Base-by-base conservation (phyloP, 2,329 filamentous ascomycete genomes). In the Aspergillus sp. region DNA sequence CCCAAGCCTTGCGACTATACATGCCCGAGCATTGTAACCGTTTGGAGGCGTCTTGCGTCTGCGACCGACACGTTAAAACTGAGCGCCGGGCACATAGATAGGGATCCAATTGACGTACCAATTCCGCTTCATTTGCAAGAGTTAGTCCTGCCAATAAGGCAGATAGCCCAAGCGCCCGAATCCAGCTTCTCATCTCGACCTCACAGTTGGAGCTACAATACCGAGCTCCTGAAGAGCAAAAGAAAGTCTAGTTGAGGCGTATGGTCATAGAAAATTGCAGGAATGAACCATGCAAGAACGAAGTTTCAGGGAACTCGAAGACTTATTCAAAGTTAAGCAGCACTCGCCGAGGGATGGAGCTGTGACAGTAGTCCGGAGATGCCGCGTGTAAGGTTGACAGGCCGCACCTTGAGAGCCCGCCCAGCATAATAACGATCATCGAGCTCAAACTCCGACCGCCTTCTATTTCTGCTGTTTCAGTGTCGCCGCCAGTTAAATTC, bases 1-100 rank as follows among this genome's bases (percentile, higher is more conserved):
- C 91, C 93, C 93, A 98, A 50, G 89, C 84, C 69, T 86, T 89
- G 71, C 86, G 88, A 78, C 90, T 93, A 80, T 97, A 98, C 93
- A 98, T 97, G 78, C 93, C 91, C 80, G 82, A 80, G 79, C 93
- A 97, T 84, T 89, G 85, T 78, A 96, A 90, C 69, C 86, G 83
- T 70, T 93, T 89, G 36, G 88, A 83, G 51, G 90, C 85, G 55
- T 86, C 85, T 71, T 95, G 83, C 73, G 91, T 88, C 90, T 96
- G 63, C 62, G 38, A 44, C 17, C 39, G 39, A 47, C n/a, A 59
- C 43, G 38, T 30, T 32, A 18, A 12, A 30, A 41, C 4, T 13
- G 18, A 5, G 18, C 22, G n/a, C 15, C 13, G 22, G 8, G n/a
- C n/a, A n/a, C n/a, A 22, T 32, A 18, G n/a, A 36, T 9, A 4